These are phyloP conservation scores for Trypethelium eluteriae DNA, from an alignment of 495 filamentous ascomycete genomes.

Conservation along the genomic window DNA sequence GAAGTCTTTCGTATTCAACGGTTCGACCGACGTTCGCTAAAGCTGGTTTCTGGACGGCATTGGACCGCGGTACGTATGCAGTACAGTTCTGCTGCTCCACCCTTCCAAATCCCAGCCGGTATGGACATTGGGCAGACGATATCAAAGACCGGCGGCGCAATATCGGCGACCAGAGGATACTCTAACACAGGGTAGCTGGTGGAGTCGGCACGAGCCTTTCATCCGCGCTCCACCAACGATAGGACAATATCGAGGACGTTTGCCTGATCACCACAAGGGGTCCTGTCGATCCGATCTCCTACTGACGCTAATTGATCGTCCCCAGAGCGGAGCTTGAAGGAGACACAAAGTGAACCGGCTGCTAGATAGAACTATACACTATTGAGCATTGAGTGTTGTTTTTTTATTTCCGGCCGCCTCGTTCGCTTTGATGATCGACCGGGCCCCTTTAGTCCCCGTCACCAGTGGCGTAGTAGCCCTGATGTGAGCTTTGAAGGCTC, in stretches of 20 bases:
- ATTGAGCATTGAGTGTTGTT: no score
- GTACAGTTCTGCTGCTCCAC: not conserved
- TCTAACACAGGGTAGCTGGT: not conserved
- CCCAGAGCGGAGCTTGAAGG: not conserved
- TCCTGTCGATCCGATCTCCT: slow-evolving; percentile 5
- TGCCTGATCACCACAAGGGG: not conserved
- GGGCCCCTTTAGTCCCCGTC: no score
- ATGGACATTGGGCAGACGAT: not conserved
- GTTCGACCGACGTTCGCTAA: not conserved
- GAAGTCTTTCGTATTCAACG: not conserved
- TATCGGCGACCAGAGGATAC: not conserved
- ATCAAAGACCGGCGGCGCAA: not conserved
- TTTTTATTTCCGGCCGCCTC: no score
- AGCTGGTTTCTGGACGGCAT: not conserved
- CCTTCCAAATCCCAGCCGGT: not conserved
- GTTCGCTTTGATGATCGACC: no score
- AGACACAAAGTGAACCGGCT: not conserved
- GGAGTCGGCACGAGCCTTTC: slow-evolving; percentile 10
- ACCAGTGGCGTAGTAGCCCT: no score
- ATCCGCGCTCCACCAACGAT: not conserved
- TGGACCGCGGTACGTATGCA: not conserved
- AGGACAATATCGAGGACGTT: not conserved
- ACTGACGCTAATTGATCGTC: not conserved
- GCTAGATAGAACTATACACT: no score
- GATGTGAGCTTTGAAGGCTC: no score